Evolutionary conservation across 345 rosid genomes (phyloP).

Genomic region (Trapa bicornis): DNA sequence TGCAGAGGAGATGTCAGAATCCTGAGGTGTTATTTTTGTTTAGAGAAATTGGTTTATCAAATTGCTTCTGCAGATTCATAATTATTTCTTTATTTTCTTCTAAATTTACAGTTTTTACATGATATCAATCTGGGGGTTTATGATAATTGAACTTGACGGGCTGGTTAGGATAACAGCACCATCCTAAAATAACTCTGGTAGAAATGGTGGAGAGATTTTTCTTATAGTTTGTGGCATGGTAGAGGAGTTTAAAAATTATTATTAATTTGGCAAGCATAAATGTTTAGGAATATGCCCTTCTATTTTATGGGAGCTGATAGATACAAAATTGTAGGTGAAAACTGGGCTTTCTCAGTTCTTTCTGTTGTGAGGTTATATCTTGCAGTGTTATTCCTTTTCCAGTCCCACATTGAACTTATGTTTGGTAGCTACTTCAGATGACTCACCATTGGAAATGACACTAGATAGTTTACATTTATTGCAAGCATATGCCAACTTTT

Average conservation of each 20-base stretch:
- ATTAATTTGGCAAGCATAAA: not conserved
- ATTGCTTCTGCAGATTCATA: too few relatives aligned
- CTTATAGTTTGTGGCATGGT: not conserved
- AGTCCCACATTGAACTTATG: not conserved
- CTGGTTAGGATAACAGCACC: too few relatives aligned
- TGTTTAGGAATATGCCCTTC: not conserved
- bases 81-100: too few relatives aligned
- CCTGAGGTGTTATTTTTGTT: too few relatives aligned
- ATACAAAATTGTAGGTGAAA: not conserved
- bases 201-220: too few relatives aligned
- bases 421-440: not conserved
- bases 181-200: too few relatives aligned
- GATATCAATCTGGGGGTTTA: not conserved
- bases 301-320: not conserved
- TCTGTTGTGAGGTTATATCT: not conserved
- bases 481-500: not conserved
- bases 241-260: not conserved
- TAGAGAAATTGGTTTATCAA: too few relatives aligned
- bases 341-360: not conserved
- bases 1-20: too few relatives aligned
- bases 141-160: not conserved
- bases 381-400: not conserved
- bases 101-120: not conserved
- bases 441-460: not conserved
- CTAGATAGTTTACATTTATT: not conserved